Evolutionary conservation across 106 monocot species (phyloP).

Genomic region (Phalaenopsis aphrodite): DNA sequence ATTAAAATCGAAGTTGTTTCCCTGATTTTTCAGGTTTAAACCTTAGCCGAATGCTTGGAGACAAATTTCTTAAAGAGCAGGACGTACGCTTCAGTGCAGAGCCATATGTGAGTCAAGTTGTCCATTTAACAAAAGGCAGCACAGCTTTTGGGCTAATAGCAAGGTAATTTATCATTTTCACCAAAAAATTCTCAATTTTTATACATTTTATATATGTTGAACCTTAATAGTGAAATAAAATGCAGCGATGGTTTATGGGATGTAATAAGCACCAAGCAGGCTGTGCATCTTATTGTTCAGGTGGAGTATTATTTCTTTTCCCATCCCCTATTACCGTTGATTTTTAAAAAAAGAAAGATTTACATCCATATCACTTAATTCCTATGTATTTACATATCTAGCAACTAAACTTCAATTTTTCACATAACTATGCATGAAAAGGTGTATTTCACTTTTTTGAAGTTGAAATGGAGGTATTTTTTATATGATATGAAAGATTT

Average conservation of each 20-base stretch:
- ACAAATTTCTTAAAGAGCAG: slow-evolving; percentile 93
- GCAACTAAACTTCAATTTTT: no score
- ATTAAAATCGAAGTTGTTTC: background rate
- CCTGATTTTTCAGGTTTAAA: slow-evolving; percentile 55
- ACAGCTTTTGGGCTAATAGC: slow-evolving; percentile 69
- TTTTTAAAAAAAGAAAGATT: background rate
- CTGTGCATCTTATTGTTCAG: slow-evolving; percentile 51
- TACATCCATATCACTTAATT: background rate
- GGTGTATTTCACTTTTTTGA: no score
- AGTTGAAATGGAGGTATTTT: no score
- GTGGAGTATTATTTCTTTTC: slow-evolving; percentile 18
- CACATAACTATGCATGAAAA: no score
- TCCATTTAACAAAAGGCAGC: slow-evolving; percentile 42
- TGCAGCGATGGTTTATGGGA: slow-evolving; percentile 97
- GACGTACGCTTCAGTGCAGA: slow-evolving; percentile 77
- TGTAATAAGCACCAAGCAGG: slow-evolving; percentile 70
- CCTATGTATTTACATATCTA: no score
- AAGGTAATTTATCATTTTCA: slow-evolving; percentile 35
- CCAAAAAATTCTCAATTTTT: background rate
- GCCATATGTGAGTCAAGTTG: slow-evolving; percentile 72
- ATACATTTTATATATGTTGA: background rate
- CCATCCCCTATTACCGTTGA: background rate
- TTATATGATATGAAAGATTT: no score
- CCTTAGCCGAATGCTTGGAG: slow-evolving; percentile 83
- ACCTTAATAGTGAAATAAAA: slow-evolving; percentile 6